These are phyloP conservation scores for Sisymbrium irio DNA, from an alignment of 345 rosid genomes.

Conservation along the genomic window DNA sequence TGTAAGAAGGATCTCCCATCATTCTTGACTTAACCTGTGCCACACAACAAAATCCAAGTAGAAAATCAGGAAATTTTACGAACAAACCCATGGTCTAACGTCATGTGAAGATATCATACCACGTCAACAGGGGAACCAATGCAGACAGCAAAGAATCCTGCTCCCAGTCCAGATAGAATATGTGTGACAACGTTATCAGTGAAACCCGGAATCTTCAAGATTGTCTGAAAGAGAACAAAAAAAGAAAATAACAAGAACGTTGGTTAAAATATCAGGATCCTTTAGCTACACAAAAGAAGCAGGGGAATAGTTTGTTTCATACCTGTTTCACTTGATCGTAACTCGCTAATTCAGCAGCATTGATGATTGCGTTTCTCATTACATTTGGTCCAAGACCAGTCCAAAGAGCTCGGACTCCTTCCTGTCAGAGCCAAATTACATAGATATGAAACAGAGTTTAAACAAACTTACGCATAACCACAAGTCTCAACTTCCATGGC, in stretches of 20 bases:
- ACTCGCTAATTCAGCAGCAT: slow-evolving; percentile 97
- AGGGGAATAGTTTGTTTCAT: slow-evolving; percentile 5
- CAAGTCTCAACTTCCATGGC: slow-evolving; percentile 1
- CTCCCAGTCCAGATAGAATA: slow-evolving; percentile 89
- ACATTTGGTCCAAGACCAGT: slow-evolving; percentile 94
- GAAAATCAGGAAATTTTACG: background rate
- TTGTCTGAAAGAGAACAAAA: slow-evolving; percentile 56
- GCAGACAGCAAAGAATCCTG: slow-evolving; percentile 96
- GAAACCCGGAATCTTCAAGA: slow-evolving; percentile 96
- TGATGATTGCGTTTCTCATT: slow-evolving; percentile 91
- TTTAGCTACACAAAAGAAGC: background rate
- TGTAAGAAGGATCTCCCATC: slow-evolving; percentile 98
- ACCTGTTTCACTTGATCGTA: slow-evolving; percentile 97
- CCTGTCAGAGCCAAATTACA: slow-evolving; percentile 46
- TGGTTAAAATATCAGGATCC: background rate
- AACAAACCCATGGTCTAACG: background rate
- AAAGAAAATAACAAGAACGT: background rate
- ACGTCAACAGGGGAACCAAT: slow-evolving; percentile 99
- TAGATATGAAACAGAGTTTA: background rate
- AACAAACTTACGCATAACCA: background rate
- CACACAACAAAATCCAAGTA: slow-evolving; percentile 13
- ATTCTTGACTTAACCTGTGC: slow-evolving; percentile 93
- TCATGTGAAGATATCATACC: slow-evolving; percentile 51
- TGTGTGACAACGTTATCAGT: slow-evolving; percentile 90
- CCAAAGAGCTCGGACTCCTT: slow-evolving; percentile 94